Conservation (phyloP, 1,284 basidiomycete species). For the Lentinula novae-zelandiae region DNA sequence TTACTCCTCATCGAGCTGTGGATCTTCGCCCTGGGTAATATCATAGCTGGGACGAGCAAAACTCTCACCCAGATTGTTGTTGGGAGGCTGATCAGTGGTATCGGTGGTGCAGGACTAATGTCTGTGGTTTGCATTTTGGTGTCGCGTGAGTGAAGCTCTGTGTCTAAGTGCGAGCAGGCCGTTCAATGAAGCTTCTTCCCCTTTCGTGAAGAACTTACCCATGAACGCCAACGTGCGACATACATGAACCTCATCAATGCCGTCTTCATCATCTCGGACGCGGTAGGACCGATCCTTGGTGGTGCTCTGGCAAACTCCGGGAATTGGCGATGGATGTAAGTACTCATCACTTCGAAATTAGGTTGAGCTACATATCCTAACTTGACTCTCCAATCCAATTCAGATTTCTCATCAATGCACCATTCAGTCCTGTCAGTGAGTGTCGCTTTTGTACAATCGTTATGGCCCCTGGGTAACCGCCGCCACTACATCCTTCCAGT, state of each 20-base stretch:
- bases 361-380: neutral
- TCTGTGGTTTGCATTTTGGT: constrained; percentile 35
- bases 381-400: neutral
- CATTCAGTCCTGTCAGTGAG: constrained; percentile 29
- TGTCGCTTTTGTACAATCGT: neutral
- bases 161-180: neutral
- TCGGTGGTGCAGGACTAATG: constrained; percentile 38
- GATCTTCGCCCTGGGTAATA: constrained; percentile 36
- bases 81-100: constrained; percentile 34
- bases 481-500: constrained; percentile 16
- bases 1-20: constrained; percentile 10
- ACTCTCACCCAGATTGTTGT: constrained; percentile 34
- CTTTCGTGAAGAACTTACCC: constrained; percentile 24
- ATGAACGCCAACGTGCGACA: constrained; percentile 28
- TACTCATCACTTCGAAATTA: neutral
- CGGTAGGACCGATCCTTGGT: constrained; percentile 29
- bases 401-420: constrained; percentile 30
- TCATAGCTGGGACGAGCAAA: constrained; percentile 36
- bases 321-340: constrained; percentile 32
- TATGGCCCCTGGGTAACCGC: neutral
- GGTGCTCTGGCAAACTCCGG: constrained; percentile 27
- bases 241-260: constrained; percentile 31
- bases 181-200: neutral
- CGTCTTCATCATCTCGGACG: constrained; percentile 29
- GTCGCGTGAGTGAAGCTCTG: constrained; percentile 23